phyloP scores from a whole-genome alignment of 441 rosid species.

The Macaranga tanarius region DNA sequence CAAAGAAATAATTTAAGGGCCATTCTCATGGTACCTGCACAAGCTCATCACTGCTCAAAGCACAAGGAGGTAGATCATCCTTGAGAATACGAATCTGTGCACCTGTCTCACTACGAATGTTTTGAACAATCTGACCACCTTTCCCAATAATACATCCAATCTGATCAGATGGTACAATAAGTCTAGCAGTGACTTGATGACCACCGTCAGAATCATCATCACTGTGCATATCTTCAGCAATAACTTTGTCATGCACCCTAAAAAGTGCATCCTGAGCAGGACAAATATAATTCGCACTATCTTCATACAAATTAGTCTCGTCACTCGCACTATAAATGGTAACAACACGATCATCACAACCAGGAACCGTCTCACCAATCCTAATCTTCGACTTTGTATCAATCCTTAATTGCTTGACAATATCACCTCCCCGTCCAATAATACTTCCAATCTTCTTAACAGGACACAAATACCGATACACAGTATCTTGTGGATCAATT shows the following conservation, averaged over 20 bases:
- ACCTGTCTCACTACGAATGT: slow-evolving; percentile 81
- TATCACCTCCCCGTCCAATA: slow-evolving; percentile 96
- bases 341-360: slow-evolving; percentile 90
- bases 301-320: slow-evolving; percentile 73
- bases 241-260: slow-evolving; percentile 76
- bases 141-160: slow-evolving; percentile 95
- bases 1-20: background rate
- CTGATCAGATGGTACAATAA: slow-evolving; percentile 98
- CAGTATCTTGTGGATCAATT: slow-evolving; percentile 69
- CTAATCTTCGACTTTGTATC: slow-evolving; percentile 88
- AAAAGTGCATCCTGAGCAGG: slow-evolving; percentile 97
- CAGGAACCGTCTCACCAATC: slow-evolving; percentile 74
- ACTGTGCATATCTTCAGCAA: slow-evolving; percentile 60
- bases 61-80: slow-evolving; percentile 89
- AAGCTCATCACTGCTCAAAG: slow-evolving; percentile 85
- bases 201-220: slow-evolving; percentile 60
- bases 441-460: slow-evolving; percentile 87
- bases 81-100: slow-evolving; percentile 90
- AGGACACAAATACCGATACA: slow-evolving; percentile 84
- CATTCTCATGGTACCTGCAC: slow-evolving; percentile 58
- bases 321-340: slow-evolving; percentile 87
- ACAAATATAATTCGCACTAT: slow-evolving; percentile 52
- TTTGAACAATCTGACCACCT: slow-evolving; percentile 94
- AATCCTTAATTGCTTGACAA: slow-evolving; percentile 76
- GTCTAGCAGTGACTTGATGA: slow-evolving; percentile 65